These are phyloP conservation scores for Leccinum variicolor DNA, from an alignment of 768 basidiomycete species.

Conservation along the genomic window DNA sequence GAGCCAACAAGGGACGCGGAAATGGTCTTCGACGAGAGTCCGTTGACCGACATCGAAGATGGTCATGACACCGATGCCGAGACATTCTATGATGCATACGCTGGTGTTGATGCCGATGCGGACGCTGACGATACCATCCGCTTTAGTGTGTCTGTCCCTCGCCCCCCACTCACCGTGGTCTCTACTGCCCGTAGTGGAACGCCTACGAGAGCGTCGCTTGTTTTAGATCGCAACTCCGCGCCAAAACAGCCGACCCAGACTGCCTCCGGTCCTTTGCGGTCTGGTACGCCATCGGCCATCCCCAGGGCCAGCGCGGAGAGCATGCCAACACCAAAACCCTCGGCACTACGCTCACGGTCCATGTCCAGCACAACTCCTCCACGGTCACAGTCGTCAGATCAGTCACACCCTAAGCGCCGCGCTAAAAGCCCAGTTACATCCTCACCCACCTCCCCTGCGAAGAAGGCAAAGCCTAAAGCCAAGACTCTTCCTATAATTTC, in stretches of 20 bases:
- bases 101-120: conserved; percentile 12
- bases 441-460: conserved; percentile 36
- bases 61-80: conserved; percentile 40
- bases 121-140: conserved; percentile 20
- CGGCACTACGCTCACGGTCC: conserved; percentile 22
- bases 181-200: conserved; percentile 40
- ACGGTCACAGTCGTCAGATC: conserved; percentile 24
- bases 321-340: conserved; percentile 34
- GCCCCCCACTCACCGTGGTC: conserved; percentile 16
- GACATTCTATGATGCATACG: conserved; percentile 40
- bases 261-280: conserved; percentile 45
- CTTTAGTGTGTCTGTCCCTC: conserved; percentile 18
- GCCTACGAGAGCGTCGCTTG: conserved; percentile 36
- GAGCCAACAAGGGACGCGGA: conserved; percentile 42
- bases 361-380: conserved; percentile 29
- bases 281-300: conserved; percentile 40
- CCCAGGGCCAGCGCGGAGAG: conserved; percentile 40
- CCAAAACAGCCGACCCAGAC: conserved; percentile 43
- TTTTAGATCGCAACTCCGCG: conserved; percentile 35
- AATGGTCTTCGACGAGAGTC: conserved; percentile 71
- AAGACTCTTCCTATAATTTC: conserved; percentile 31
- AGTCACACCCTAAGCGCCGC: conserved; percentile 41
- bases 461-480: conserved; percentile 36
- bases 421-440: conserved; percentile 47
- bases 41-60: conserved; percentile 70